Evolutionary conservation across 768 basidiomycete species (phyloP), one percentile per base, ranked within the genome.

Genomic region (Termitomyces sp.): DNA sequence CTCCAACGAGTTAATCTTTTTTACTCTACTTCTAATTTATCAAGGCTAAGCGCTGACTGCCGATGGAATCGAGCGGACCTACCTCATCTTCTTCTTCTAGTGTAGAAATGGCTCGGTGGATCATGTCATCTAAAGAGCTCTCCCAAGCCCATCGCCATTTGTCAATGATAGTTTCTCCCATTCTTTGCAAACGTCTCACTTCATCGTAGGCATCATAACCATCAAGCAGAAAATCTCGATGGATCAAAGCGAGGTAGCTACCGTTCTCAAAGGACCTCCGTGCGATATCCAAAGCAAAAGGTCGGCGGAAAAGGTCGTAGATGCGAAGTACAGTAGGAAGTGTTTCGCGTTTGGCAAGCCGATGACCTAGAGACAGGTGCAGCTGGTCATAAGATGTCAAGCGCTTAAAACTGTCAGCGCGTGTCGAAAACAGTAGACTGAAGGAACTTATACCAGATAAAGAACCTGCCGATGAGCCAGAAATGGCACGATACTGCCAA

Each of bases 81-180:
- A 17, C 22, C 35, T 34, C 17, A 22, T n/a, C 17, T 35, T 37
- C 47, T 11, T 24, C 4, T 38, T 49, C 48, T 38, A 49, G 14
- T 26, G 48, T 26, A 3, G 21, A 24, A 3, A 58, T 47, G 12
- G 63, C 70, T 40, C 64, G 53, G 44, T 51, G 54, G n/a, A 70
- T 38, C 55, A 65, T 65, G 38, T 50, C 65, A n/a, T 69, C 68
- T 26, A 68, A 58, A 12, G 66, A 69, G 35, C 70, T 67, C 32
- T 64, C 59, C 73, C 72, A 74, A 38, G 71, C 69, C 75, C 77
- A 81, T 42, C 71, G 67, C 74, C 73, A 76, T 41, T 70, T 71
- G 49, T 62, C 64, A 9, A 64, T 60, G 24, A 81, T 64, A 8
- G 46, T 60, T 47, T 65, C 54, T 6, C 64, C 66, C 10, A 76